Percentiles rank a stretch among this genome's conserved stretches.
These are phyloP conservation scores for Backusella australiensis DNA, from an alignment of 192 early-diverging fungal genomes.

Conservation along the genomic window DNA sequence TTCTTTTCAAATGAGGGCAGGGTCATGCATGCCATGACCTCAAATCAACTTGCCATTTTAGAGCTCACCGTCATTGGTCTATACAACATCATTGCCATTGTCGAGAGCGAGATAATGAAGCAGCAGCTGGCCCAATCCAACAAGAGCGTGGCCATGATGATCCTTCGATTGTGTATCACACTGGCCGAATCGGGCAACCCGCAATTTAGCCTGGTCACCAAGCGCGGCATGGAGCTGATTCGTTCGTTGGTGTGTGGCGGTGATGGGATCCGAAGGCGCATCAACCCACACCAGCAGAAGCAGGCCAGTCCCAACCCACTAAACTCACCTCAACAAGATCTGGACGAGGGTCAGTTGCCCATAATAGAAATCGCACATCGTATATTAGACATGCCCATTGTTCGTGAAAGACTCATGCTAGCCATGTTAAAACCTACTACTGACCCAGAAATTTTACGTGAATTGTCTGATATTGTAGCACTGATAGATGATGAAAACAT, in stretches of 20 bases:
- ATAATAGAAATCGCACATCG: slow-evolving; percentile 11
- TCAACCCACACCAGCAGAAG: neutral
- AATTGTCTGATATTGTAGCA: slow-evolving; percentile 28
- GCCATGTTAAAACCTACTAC: slow-evolving; percentile 31
- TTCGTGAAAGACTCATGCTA: slow-evolving; percentile 26
- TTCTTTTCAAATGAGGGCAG: slow-evolving; percentile 36
- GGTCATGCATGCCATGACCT: slow-evolving; percentile 35
- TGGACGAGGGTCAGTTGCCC: neutral
- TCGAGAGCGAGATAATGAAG: slow-evolving; percentile 17
- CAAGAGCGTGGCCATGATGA: slow-evolving; percentile 27
- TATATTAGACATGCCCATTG: slow-evolving; percentile 21
- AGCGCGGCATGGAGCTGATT: slow-evolving; percentile 31
- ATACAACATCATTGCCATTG: slow-evolving; percentile 46
- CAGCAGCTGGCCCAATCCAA: slow-evolving; percentile 21
- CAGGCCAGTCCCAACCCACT: neutral
- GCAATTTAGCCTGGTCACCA: slow-evolving; percentile 28
- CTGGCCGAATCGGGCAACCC: slow-evolving; percentile 34
- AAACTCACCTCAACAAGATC: neutral
- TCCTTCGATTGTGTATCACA: slow-evolving; percentile 33
- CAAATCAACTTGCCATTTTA: slow-evolving; percentile 46
- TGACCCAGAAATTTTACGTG: slow-evolving; percentile 25
- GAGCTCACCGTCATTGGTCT: slow-evolving; percentile 52
- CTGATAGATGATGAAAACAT: slow-evolving; percentile 28
- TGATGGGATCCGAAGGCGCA: slow-evolving; percentile 22
- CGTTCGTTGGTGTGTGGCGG: slow-evolving; percentile 29